Evolutionary conservation across 495 filamentous ascomycete genomes (phyloP).

Genomic region (Copromyces sp.): DNA sequence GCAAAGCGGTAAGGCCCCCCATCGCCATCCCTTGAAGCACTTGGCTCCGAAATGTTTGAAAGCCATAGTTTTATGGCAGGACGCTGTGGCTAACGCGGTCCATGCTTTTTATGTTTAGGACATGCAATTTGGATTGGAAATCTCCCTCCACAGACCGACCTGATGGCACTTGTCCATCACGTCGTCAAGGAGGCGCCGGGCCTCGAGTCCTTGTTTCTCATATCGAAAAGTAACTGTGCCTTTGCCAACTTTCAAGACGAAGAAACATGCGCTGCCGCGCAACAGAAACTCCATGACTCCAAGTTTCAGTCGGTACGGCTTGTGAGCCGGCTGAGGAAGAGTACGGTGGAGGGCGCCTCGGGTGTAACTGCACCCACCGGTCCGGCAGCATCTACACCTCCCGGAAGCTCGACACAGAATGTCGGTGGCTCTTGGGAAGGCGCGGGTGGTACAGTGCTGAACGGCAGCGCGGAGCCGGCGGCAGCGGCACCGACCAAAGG

Average conservation of each 20-base stretch:
- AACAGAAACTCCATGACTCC: slow-evolving; percentile 82
- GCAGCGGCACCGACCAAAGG: neutral
- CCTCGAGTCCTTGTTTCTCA: slow-evolving; percentile 85
- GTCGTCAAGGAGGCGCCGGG: slow-evolving; percentile 77
- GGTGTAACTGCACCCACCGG: slow-evolving; percentile 43
- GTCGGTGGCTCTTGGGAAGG: slow-evolving; percentile 1
- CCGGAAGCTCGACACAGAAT: slow-evolving; percentile 9
- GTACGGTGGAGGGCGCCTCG: slow-evolving; percentile 37
- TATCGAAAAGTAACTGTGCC: slow-evolving; percentile 95
- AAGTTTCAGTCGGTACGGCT: slow-evolving; percentile 78
- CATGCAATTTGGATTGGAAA: slow-evolving; percentile 97
- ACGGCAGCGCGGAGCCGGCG: neutral
- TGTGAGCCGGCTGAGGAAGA: slow-evolving; percentile 83
- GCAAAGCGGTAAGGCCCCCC: slow-evolving; percentile 44
- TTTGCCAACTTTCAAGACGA: slow-evolving; percentile 95
- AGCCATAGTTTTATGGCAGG: neutral
- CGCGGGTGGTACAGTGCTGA: neutral
- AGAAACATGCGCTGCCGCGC: slow-evolving; percentile 60
- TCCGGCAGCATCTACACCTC: slow-evolving; percentile 31
- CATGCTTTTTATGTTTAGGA: slow-evolving; percentile 35
- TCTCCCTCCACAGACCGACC: slow-evolving; percentile 67
- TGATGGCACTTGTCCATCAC: slow-evolving; percentile 79
- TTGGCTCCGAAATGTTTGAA: neutral
- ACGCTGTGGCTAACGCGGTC: neutral
- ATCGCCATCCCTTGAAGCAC: neutral